Base-by-base conservation (phyloP, 176 grass and related monocot species). In the Zoysia japonica region DNA sequence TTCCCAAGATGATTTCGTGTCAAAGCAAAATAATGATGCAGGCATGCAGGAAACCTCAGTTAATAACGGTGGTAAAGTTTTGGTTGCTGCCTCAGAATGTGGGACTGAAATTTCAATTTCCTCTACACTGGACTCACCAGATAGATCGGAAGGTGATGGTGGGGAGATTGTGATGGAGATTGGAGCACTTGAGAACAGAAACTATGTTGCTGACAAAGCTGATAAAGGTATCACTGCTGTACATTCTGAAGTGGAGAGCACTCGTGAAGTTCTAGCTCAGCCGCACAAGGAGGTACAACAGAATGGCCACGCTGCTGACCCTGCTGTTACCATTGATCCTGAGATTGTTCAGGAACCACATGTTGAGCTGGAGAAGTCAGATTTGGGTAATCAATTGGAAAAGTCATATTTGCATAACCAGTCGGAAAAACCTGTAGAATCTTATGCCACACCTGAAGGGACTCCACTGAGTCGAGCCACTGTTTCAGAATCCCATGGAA, bases 81-180 rank as follows among this genome's bases (percentile, higher is more conserved):
- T 90, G 57, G 47, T 80, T 67, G 96, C 96, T 77, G 83, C 86
- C 67, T 99, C 96, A 84, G 96, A 95, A 88, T 99, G 96, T 61
- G 96, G 96, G 20, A 99, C 96, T 39, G 95, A 98, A 78, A 94
- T 98, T 67, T 98, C 95, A 71, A 94, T 98, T 78, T 92, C 95
- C 11, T 99, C 96, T 16, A 99, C 96, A 40, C 92, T 99, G 15
- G 96, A 99, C 78, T 99, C 96, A 56, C 92, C 90, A 19, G 92
- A 99, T 79, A 85, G 96, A 85, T 99, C 96, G 68, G 96, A 99
- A 78, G 89, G 82, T 78, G 96, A 99, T 87, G 96, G 90, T 52
- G 90, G 96, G 15, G 96, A 95, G 79, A 99, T 99, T 83, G 86
- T 99, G 47, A 83, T 99, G 44, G 96, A 99, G 83, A 93, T 99